Evolutionary conservation across 768 basidiomycete species (phyloP), one percentile per base, ranked within the genome.

Genomic region (Hygrocybe coccinea): DNA sequence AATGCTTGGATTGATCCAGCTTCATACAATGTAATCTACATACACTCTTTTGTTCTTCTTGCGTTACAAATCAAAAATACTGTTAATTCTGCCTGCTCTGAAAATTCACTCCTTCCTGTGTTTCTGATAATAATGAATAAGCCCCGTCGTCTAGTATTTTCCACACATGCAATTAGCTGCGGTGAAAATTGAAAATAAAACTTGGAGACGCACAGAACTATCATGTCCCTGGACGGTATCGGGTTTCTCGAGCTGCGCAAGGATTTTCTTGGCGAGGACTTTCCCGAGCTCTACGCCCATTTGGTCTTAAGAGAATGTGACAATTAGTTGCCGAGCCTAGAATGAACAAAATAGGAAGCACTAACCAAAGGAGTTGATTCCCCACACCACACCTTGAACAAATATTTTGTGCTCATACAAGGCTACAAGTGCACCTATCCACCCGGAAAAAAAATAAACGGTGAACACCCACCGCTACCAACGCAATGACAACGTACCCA

Each of bases 201-300:
- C 54, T 57, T 10, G 62, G 76, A 62, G 47, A 29, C 79, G 24
- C 58, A 82, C 79, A 47, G 94, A 97, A 64, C 85, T 86, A 67
- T 98, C 97, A 65, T 97, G 97, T 5, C 89, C 90, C 56, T 75
- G 79, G 59, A 94, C 91, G 61, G 93, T 86, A 22, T 76, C 79
- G 8, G 91, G 85, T 56, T 78, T 81, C n/a, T 76, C 83, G 44
- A 98, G 85, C 71, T 97, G 94, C 2, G 84, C 80, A 50, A 98
- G 79, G 64, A 99, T 98, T 64, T 87, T 88, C 84, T 97, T 98
- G 1, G 97, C 97, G 43, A 99, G 83, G 4, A 95, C 90, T 71
- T 98, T 98, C 55, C 95, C 95, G 53, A 98, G 87, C 71, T 98
- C 95, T 61, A 98, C 95, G 69, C 97, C 97, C 95, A 97, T 97